A percentile compares a stretch with the other conserved stretches of the same genome.
These are phyloP conservation scores for Xerocomus nothofagi DNA, from an alignment of 1,284 basidiomycete species.

Conservation along the genomic window DNA sequence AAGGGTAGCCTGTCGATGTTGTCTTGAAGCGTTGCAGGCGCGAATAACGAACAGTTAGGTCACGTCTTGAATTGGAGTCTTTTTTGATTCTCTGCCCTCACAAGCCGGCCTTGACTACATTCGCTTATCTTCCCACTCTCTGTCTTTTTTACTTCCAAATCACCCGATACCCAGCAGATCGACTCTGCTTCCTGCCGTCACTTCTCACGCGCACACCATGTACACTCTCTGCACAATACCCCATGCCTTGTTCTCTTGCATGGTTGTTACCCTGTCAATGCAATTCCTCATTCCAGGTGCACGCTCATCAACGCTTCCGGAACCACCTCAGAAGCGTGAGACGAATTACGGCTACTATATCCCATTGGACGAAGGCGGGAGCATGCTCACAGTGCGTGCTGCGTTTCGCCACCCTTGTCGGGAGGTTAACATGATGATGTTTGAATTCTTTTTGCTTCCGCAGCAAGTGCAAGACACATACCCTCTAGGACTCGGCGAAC, in stretches of 20 bases:
- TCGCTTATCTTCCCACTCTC: not conserved
- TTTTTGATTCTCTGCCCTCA: constrained; percentile 2
- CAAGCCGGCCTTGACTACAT: constrained; percentile 1
- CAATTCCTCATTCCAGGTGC: constrained; percentile 9
- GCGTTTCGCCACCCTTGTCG: not conserved
- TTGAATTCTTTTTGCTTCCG: not conserved
- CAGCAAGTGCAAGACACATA: constrained; percentile 62
- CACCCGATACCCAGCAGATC: not conserved
- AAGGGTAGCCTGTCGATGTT: not conserved
- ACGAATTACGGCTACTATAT: constrained; percentile 45
- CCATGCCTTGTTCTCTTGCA: constrained; percentile 4
- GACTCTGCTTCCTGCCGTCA: not conserved
- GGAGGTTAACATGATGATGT: not conserved
- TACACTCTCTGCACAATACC: not conserved
- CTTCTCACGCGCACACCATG: constrained; percentile 11
- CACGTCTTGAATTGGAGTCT: not conserved
- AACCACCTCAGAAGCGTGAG: constrained; percentile 18
- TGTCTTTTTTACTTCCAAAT: not conserved
- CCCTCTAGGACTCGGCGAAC: constrained; percentile 82
- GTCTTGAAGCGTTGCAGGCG: no score
- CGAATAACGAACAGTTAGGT: not conserved
- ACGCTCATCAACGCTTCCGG: not conserved
- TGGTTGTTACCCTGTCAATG: constrained; percentile 11
- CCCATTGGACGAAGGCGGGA: constrained; percentile 43
- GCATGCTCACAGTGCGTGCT: constrained; percentile 47